These are phyloP conservation scores for Monarda citriodora DNA, from an alignment of 305 asterid species.

Conservation along the genomic window DNA sequence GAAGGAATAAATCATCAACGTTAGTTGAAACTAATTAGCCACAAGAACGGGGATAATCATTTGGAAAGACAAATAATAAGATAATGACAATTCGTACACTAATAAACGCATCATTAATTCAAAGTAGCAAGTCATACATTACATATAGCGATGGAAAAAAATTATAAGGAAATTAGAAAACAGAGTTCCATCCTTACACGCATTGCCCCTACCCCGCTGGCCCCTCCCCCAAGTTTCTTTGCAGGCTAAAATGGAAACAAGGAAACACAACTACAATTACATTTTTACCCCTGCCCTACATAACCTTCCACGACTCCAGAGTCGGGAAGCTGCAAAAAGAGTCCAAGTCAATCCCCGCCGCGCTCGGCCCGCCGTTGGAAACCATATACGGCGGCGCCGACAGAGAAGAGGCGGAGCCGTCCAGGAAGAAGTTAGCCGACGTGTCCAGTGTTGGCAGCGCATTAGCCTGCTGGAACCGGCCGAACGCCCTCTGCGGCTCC, in stretches of 20 bases:
- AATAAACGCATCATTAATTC: conserved; percentile 4
- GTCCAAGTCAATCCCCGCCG: conserved; percentile 44
- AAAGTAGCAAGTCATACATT: conserved; percentile 8
- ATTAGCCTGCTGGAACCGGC: conserved; percentile 30
- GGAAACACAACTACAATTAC: conserved; percentile 15
- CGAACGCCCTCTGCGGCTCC: conserved; percentile 50
- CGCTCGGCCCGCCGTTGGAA: conserved; percentile 25
- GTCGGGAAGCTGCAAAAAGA: conserved; percentile 75
- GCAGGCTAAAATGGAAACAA: conserved; percentile 27
- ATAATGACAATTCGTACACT: too few species aligned
- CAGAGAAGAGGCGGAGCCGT: conserved; percentile 29
- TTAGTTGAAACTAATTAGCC: not conserved
- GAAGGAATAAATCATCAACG: not conserved
- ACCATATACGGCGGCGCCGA: conserved; percentile 23
- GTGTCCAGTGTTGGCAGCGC: conserved; percentile 61
- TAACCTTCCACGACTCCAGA: conserved; percentile 81
- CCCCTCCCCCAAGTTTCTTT: conserved; percentile 26
- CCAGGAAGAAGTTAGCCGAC: conserved; percentile 44
- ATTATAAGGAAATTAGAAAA: not conserved
- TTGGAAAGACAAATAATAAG: not conserved
- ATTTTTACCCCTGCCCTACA: conserved; percentile 23
- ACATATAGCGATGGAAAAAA: conserved; percentile 13
- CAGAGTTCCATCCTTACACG: conserved; percentile 32
- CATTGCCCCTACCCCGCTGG: conserved; percentile 8
- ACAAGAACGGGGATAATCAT: conserved; percentile 7